Evolutionary conservation across 2,329 filamentous ascomycete genomes (phyloP).

Genomic region (Didymella pomorum): DNA sequence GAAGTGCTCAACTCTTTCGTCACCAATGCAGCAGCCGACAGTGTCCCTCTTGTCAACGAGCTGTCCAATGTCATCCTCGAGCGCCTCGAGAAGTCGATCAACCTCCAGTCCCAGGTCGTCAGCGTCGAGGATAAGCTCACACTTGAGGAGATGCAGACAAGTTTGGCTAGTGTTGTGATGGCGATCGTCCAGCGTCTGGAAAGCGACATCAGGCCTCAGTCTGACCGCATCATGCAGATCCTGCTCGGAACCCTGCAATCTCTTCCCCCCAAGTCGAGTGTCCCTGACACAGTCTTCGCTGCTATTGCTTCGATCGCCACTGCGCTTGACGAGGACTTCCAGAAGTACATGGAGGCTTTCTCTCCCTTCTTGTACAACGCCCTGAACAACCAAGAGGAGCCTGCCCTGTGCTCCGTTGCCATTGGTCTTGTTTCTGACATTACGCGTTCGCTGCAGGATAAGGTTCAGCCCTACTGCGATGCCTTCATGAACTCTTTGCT

Average conservation of each 20-base stretch:
- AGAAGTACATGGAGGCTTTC: conserved; percentile 98
- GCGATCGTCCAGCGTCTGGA: conserved; percentile 91
- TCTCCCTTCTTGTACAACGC: conserved; percentile 92
- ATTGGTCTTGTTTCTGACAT: conserved; percentile 98
- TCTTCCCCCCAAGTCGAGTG: conserved; percentile 84
- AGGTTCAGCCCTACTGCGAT: conserved; percentile 94
- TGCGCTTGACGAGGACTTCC: conserved; percentile 89
- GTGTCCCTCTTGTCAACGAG: conserved; percentile 78
- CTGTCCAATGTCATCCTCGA: conserved; percentile 89
- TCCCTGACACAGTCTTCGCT: conserved; percentile 92
- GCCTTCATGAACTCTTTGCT: conserved; percentile 98
- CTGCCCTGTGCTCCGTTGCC: conserved; percentile 92
- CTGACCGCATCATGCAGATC: conserved; percentile 92
- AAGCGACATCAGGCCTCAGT: conserved; percentile 86
- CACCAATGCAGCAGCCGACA: conserved; percentile 87
- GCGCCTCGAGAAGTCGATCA: conserved; percentile 87
- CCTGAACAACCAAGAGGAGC: conserved; percentile 93
- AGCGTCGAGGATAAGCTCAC: conserved; percentile 97
- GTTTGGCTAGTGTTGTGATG: conserved; percentile 88
- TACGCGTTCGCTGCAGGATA: conserved; percentile 86
- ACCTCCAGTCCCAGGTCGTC: conserved; percentile 90
- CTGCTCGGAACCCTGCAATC: conserved; percentile 81
- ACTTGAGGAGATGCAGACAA: conserved; percentile 97
- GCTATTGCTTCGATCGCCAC: conserved; percentile 91
- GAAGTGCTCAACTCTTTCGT: conserved; percentile 97